Evolutionary conservation across 371 early-diverging fungal species (phyloP).

Genomic region (Circinella minor): DNA sequence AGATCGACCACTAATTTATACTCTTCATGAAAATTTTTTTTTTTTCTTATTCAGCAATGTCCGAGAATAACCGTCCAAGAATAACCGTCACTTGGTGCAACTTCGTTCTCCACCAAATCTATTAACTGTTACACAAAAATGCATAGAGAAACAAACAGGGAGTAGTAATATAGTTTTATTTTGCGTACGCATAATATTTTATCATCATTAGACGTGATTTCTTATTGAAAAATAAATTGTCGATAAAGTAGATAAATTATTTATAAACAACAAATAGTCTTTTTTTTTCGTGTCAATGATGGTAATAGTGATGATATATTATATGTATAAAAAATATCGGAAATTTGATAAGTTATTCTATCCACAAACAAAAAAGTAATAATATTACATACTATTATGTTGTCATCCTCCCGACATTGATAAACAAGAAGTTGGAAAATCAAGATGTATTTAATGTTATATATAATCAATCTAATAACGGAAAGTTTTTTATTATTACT

Average conservation of each 20-base stretch:
- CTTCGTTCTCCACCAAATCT: too few relatives aligned
- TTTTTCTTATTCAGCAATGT: neutral
- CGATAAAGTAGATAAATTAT: neutral
- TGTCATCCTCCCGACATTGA: neutral
- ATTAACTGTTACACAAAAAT: too few relatives aligned
- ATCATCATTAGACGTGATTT: too few relatives aligned
- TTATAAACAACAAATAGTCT: neutral
- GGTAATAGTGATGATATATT: neutral
- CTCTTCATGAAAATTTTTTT: neutral
- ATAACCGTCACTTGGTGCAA: too few relatives aligned
- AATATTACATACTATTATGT: neutral
- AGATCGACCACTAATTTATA: neutral
- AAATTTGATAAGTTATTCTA: neutral
- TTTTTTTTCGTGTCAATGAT: too few relatives aligned
- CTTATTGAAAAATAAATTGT: too few relatives aligned
- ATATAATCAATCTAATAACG: neutral
- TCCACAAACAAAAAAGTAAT: neutral
- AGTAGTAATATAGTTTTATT: too few relatives aligned
- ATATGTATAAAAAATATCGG: neutral
- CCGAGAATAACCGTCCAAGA: too few relatives aligned
- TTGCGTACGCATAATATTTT: too few relatives aligned
- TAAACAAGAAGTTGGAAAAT: neutral
- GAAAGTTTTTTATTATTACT: conserved; percentile 3
- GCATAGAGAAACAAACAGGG: too few relatives aligned
- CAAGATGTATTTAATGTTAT: neutral